A percentile compares a stretch with the other conserved stretches of the same genome.
phyloP scores from a whole-genome alignment of 2,329 filamentous ascomycete species.

The Lecanicillium sp. region DNA sequence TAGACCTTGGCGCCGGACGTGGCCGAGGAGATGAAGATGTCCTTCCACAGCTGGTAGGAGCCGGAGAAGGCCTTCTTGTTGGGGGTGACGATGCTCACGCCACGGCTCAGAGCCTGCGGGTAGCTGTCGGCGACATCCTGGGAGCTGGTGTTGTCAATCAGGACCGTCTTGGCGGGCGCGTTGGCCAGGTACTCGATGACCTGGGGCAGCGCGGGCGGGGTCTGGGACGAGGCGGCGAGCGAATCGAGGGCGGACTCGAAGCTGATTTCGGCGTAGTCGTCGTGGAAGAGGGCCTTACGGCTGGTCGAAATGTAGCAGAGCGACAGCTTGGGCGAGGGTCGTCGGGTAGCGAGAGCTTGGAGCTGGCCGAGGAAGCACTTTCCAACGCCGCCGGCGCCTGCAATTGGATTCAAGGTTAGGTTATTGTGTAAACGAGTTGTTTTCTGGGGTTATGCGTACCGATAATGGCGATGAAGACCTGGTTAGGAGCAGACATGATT shows the following conservation, averaged over 20 bases:
- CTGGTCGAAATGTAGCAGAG: slow-evolving; percentile 83
- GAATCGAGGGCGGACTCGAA: slow-evolving; percentile 53
- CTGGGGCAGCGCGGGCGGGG: slow-evolving; percentile 60
- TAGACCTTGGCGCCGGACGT: slow-evolving; percentile 74
- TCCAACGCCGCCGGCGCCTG: slow-evolving; percentile 88
- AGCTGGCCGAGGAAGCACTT: slow-evolving; percentile 86
- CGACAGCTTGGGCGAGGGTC: slow-evolving; percentile 61
- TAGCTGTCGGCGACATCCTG: slow-evolving; percentile 79
- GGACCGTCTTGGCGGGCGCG: slow-evolving; percentile 69
- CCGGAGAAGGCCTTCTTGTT: slow-evolving; percentile 98
- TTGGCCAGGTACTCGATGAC: slow-evolving; percentile 70
- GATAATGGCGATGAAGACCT: slow-evolving; percentile 46
- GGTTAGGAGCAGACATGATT: slow-evolving; percentile 36
- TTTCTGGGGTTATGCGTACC: slow-evolving; percentile 24
- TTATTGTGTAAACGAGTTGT: too few relatives aligned
- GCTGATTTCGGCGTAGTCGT: slow-evolving; percentile 61
- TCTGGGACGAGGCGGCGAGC: slow-evolving; percentile 55
- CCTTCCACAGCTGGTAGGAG: slow-evolving; percentile 71
- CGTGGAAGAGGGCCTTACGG: slow-evolving; percentile 70
- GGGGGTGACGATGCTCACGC: slow-evolving; percentile 87
- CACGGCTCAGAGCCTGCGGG: slow-evolving; percentile 69
- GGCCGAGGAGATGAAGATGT: slow-evolving; percentile 71
- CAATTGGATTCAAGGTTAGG: slow-evolving; percentile 6
- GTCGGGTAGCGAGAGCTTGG: slow-evolving; percentile 55
- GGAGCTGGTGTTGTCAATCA: slow-evolving; percentile 95